Percentiles rank a stretch among this genome's conserved stretches.
Conservation (phyloP, 164 flowering plant genomes). For the Aristolochia californica region DNA sequence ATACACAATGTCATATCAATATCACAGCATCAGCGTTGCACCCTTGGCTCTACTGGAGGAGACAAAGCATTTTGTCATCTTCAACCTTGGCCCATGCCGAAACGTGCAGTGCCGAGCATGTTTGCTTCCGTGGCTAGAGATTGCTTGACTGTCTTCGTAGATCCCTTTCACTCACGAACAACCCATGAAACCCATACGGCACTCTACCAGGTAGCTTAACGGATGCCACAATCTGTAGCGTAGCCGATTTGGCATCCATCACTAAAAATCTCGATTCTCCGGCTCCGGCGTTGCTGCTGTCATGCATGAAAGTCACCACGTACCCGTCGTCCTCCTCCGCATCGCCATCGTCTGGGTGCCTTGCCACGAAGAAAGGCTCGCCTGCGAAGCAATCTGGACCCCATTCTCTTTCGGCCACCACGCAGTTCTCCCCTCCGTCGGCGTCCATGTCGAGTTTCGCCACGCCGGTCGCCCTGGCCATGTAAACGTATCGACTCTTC, state of each 20-base stretch:
- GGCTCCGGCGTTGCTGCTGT: slow-evolving; percentile 32
- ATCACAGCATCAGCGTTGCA: too few species aligned
- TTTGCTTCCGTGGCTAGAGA: too few species aligned
- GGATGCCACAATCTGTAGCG: slow-evolving; percentile 51
- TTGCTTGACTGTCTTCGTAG: too few species aligned
- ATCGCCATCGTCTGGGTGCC: too few species aligned
- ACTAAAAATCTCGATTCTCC: slow-evolving; percentile 58
- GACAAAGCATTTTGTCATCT: too few species aligned
- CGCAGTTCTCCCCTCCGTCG: slow-evolving; percentile 21
- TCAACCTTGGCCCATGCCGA: too few species aligned
- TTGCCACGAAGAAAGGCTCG: slow-evolving; percentile 62
- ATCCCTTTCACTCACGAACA: too few species aligned
- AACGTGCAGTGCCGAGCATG: too few species aligned
- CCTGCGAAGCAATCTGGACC: slow-evolving; percentile 62
- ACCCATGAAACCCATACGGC: slow-evolving; percentile 85
- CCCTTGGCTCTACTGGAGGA: too few species aligned
- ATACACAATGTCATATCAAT: too few species aligned
- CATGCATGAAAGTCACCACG: slow-evolving; percentile 38
- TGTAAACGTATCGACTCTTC: slow-evolving; percentile 47
- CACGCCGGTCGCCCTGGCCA: slow-evolving; percentile 53
- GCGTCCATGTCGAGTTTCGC: slow-evolving; percentile 50
- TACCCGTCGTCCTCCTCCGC: slow-evolving; percentile 72
- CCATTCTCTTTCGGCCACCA: slow-evolving; percentile 39
- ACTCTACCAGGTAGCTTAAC: slow-evolving; percentile 62
- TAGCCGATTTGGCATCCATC: slow-evolving; percentile 72